Evolutionary conservation across 2,329 filamentous ascomycete genomes (phyloP), one percentile per base, ranked within the genome.

Genomic region (Colletotrichum sp.): DNA sequence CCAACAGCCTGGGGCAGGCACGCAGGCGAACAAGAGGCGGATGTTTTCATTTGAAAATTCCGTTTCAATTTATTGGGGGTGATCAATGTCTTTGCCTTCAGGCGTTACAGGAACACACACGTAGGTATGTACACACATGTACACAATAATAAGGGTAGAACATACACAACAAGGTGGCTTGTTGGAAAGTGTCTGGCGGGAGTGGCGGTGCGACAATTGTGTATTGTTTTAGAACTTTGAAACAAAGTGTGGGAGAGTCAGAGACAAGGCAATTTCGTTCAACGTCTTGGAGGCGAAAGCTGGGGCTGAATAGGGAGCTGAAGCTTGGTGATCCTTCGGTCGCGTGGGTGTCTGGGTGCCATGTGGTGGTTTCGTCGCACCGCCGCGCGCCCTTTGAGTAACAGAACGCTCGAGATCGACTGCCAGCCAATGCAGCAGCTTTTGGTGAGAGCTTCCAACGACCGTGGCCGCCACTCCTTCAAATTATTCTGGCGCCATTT

Each of bases 191-290:
- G n/a, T 52, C 44, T 52, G 24, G 26, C 71, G 71, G 66, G 66
- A 64, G 71, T 64, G 71, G 57, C 71, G 71, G 67, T 73, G 66
- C 71, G 66, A 74, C 66, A 71, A 39, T 57, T 74, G 71, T 74
- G 26, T 32, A 2, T 39, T 30, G 49, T 39, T 30, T 59, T 52
- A 13, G 7, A 13, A n/a, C 21, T 13, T 7, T 21, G 26, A 59
- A 59, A 26, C 55, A 59, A 26, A 9, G 1, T 30, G 21, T 21
- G 24, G 24, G 21, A 26, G 24, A 59, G 24, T 7, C 55, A 52
- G n/a, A 52, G n/a, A 52, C 44, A 52, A 10, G 6, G 3, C 44
- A 52, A 52, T 52, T 52, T 52, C 44, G 44, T 0, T 52, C 44
- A 52, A 52, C 44, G 44, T 52, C 44, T 21, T 52, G 44, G 44